Conservation (phyloP, 768 basidiomycete genomes). For the Leccinum boreale region DNA sequence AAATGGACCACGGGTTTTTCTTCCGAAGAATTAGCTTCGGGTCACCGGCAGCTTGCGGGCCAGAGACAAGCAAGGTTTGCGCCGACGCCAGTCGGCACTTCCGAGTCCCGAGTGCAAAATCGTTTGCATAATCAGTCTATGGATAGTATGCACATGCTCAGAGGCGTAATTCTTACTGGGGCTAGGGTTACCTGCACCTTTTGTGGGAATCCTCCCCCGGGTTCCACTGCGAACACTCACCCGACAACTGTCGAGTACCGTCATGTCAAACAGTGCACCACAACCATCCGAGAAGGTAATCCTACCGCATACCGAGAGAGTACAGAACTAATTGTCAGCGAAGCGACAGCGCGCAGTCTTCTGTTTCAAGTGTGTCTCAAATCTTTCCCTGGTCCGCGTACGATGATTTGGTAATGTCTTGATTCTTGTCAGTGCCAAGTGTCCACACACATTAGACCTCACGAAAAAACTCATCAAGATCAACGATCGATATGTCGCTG, state of each 20-base stretch:
- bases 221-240: background rate
- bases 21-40: too few relatives aligned
- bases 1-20: too few relatives aligned
- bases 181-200: too few relatives aligned
- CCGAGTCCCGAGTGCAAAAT: too few relatives aligned
- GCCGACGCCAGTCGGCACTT: too few relatives aligned
- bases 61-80: too few relatives aligned
- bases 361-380: background rate
- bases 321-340: background rate
- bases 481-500: background rate
- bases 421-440: slow-evolving; percentile 9
- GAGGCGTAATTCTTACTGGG: too few relatives aligned
- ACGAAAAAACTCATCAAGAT: background rate
- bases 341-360: too few relatives aligned
- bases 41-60: too few relatives aligned
- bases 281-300: background rate
- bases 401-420: background rate
- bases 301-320: background rate
- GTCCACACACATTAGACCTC: background rate
- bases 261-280: background rate
- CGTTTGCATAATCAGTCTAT: too few relatives aligned
- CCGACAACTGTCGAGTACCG: background rate
- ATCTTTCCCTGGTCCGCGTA: background rate
- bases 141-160: too few relatives aligned
- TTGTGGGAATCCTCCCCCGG: too few relatives aligned